Evolutionary conservation across 2,329 filamentous ascomycete species (phyloP).

Genomic region (Venturia aucupariae): DNA sequence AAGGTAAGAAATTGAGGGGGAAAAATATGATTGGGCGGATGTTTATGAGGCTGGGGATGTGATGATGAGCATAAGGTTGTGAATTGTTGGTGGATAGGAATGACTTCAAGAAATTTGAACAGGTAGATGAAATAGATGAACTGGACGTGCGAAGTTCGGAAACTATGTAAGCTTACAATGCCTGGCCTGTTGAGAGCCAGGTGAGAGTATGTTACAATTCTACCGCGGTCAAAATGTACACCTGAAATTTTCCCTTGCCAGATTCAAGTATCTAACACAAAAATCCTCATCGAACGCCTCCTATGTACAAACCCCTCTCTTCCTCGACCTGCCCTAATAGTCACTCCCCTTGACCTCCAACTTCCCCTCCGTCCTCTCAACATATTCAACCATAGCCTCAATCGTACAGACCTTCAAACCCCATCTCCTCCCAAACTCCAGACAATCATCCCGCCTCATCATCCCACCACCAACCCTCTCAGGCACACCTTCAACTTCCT

Average conservation of each 20-base stretch:
- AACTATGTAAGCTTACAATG: neutral
- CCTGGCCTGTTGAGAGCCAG: neutral
- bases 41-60: too few species aligned
- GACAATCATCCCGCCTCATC: conserved; percentile 81
- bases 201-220: neutral
- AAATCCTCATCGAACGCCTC: neutral
- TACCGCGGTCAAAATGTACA: neutral
- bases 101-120: too few species aligned
- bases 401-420: conserved; percentile 93
- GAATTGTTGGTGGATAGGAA: too few species aligned
- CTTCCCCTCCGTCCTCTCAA: conserved; percentile 63
- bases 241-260: neutral
- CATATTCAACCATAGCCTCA: conserved; percentile 72
- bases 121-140: neutral
- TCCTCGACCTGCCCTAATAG: conserved; percentile 16
- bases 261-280: neutral
- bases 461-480: conserved; percentile 65
- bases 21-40: too few species aligned
- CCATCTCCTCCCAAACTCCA: conserved; percentile 80
- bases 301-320: neutral
- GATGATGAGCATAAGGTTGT: too few species aligned
- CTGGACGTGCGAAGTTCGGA: neutral
- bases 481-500: conserved; percentile 58
- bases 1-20: too few species aligned
- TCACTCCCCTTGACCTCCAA: conserved; percentile 19